Conservation (phyloP, 1,284 basidiomycete species). For the Trichosporon inkin region DNA sequence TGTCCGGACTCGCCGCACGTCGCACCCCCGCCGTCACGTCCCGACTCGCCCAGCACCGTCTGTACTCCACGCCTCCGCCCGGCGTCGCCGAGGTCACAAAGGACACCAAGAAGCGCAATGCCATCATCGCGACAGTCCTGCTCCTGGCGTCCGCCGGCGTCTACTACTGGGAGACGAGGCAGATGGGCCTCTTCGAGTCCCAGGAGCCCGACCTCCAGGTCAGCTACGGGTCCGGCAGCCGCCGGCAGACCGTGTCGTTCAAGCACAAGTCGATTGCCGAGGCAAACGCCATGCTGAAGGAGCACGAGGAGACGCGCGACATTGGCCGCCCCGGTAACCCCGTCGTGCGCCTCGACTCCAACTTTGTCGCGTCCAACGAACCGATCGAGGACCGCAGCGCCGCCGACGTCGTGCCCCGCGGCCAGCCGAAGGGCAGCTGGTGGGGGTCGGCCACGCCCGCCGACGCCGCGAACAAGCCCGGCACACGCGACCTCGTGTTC, state of each 20-base stretch:
- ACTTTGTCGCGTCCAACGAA: constrained; percentile 74
- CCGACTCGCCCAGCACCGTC: neutral
- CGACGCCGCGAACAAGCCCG: neutral
- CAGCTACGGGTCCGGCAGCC: constrained; percentile 13
- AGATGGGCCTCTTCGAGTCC: constrained; percentile 9
- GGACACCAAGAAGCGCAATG: constrained; percentile 21
- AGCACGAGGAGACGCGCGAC: constrained; percentile 26
- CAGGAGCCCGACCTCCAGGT: constrained; percentile 16
- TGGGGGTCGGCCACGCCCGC: neutral
- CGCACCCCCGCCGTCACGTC: constrained; percentile 9
- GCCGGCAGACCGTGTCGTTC: constrained; percentile 28
- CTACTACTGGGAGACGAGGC: constrained; percentile 32
- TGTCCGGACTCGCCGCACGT: neutral
- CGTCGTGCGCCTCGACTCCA: constrained; percentile 63
- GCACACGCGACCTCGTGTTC: constrained; percentile 66
- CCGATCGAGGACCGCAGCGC: constrained; percentile 85
- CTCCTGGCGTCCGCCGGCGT: constrained; percentile 28
- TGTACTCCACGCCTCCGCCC: neutral
- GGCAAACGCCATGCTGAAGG: constrained; percentile 34
- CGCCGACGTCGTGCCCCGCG: constrained; percentile 61
- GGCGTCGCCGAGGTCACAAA: neutral
- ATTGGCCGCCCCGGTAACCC: constrained; percentile 36
- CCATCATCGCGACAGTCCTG: constrained; percentile 28
- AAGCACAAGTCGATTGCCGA: constrained; percentile 31
- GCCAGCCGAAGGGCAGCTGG: constrained; percentile 22